phyloP scores from a whole-genome alignment of 1,139 yeast species.

The Neolecta irregularis region DNA sequence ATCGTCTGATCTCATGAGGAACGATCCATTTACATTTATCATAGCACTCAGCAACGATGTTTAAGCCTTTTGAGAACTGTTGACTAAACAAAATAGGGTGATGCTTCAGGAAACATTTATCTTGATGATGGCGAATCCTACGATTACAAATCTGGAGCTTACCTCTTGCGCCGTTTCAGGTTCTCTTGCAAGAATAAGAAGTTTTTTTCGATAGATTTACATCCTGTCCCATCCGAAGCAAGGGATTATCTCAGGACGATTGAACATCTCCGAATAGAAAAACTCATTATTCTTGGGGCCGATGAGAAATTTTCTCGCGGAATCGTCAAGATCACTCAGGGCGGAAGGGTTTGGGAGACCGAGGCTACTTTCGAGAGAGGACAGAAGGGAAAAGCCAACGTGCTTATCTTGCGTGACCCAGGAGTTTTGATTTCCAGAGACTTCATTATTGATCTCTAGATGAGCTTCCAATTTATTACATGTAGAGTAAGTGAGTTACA shows the following conservation, averaged over 20 bases:
- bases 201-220: conserved; percentile 15
- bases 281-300: conserved; percentile 40
- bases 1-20: conserved; percentile 55
- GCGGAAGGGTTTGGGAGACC: conserved; percentile 27
- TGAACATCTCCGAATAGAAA: conserved; percentile 35
- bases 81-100: conserved; percentile 20
- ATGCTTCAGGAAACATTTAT: conserved; percentile 50
- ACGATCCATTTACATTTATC: conserved; percentile 71
- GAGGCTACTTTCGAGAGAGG: conserved; percentile 18
- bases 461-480: no score
- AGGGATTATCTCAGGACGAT: conserved; percentile 21
- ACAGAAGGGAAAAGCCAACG: conserved; percentile 16
- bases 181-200: conserved; percentile 17
- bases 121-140: conserved; percentile 75
- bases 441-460: no score
- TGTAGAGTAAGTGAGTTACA: no score
- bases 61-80: background rate
- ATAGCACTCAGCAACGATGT: conserved; percentile 37
- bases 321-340: conserved; percentile 23
- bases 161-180: conserved; percentile 28
- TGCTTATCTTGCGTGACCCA: conserved; percentile 39
- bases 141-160: conserved; percentile 39
- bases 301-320: conserved; percentile 17
- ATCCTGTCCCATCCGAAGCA: conserved; percentile 14
- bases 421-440: conserved; percentile 33